A percentile compares a stretch with the other conserved stretches of the same genome.
These are phyloP conservation scores for Entomophthora muscae DNA, from an alignment of 371 early-diverging fungal genomes.

Conservation along the genomic window DNA sequence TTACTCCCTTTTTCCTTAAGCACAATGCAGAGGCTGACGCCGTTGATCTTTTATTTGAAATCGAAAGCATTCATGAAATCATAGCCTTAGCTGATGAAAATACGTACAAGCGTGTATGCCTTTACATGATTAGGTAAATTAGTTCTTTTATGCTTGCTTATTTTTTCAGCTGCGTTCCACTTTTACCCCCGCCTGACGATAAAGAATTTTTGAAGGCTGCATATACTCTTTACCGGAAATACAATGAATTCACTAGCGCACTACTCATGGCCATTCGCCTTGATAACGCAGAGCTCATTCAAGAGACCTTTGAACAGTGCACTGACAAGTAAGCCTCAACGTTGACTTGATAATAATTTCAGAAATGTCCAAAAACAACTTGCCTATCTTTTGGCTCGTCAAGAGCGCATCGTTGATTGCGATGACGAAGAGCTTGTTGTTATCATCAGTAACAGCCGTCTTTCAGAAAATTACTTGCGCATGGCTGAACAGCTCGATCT, in stretches of 20 bases:
- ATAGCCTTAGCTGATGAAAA: constrained; percentile 71
- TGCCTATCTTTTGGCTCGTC: constrained; percentile 83
- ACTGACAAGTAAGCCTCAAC: constrained; percentile 42
- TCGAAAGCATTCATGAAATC: constrained; percentile 64
- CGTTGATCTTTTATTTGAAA: constrained; percentile 80
- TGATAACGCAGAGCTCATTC: constrained; percentile 59
- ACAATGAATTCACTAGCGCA: constrained; percentile 63
- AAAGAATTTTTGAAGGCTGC: constrained; percentile 64
- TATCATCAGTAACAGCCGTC: constrained; percentile 69
- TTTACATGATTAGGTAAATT: constrained; percentile 73
- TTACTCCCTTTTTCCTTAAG: constrained; percentile 86
- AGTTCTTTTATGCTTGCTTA: neutral
- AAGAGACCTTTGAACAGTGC: constrained; percentile 75
- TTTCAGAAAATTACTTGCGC: constrained; percentile 69
- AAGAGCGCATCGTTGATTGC: constrained; percentile 61
- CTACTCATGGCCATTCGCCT: constrained; percentile 71
- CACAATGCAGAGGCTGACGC: constrained; percentile 98
- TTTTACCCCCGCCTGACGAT: constrained; percentile 84
- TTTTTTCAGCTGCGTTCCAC: constrained; percentile 59
- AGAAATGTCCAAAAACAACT: constrained; percentile 78
- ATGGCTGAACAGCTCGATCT: constrained; percentile 87
- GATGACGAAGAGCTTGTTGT: constrained; percentile 66
- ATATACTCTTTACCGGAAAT: constrained; percentile 73
- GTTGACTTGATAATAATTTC: neutral
- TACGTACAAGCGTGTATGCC: constrained; percentile 84